Conservation (phyloP, 164 flowering plant species). For the Sedum album region DNA sequence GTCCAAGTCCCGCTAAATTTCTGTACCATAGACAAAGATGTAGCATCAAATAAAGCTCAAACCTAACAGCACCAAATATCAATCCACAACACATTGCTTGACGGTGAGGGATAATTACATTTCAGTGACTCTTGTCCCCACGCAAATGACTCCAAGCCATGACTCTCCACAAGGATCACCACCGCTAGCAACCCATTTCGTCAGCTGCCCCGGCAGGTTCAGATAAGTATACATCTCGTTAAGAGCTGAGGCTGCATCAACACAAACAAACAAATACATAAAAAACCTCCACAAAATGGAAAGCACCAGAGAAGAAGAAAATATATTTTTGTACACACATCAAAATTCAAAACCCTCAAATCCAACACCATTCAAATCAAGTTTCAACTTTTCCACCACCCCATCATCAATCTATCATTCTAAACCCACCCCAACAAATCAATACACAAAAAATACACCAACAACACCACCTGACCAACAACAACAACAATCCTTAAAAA, state of each 20-base stretch:
- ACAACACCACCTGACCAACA: background rate
- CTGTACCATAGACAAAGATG: conserved; percentile 25
- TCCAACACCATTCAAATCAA: background rate
- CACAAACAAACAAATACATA: conserved; percentile 9
- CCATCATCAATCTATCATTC: background rate
- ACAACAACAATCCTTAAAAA: background rate
- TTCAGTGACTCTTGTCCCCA: conserved; percentile 65
- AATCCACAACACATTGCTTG: background rate
- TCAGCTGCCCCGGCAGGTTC: conserved; percentile 54
- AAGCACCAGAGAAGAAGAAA: background rate
- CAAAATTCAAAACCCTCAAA: background rate
- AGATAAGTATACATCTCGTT: conserved; percentile 37
- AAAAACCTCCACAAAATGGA: background rate
- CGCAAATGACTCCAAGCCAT: conserved; percentile 74
- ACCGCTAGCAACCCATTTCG: conserved; percentile 60
- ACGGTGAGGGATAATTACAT: conserved; percentile 34
- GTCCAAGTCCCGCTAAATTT: conserved; percentile 54
- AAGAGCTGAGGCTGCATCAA: conserved; percentile 54
- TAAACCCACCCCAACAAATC: background rate
- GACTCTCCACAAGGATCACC: conserved; percentile 81
- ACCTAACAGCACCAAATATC: background rate
- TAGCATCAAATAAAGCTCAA: conserved; percentile 8
- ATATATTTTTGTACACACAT: background rate
- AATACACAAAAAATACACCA: background rate
- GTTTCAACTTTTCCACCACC: background rate